A percentile compares a stretch with the other conserved stretches of the same genome.
Evolutionary conservation across 169 alveolate genomes (phyloP).

Genomic region (Plasmodium relictum): DNA sequence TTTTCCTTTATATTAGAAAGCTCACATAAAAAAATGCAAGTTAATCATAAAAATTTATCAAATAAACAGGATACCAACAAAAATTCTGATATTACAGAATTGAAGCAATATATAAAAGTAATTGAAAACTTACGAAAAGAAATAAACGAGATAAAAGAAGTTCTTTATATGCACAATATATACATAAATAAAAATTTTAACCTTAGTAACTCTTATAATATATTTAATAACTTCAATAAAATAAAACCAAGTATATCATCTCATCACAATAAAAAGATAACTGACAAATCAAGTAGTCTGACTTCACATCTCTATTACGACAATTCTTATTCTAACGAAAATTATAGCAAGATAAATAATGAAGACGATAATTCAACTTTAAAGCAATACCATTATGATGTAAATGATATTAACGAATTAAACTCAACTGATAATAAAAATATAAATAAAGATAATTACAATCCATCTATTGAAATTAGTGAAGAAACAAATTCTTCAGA

Average conservation of each 20-base stretch:
- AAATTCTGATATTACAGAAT: conserved; percentile 17
- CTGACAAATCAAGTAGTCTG: conserved; percentile 23
- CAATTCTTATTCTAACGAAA: not conserved
- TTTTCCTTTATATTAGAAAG: conserved; percentile 57
- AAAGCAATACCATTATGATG: conserved; percentile 37
- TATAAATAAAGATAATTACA: not conserved
- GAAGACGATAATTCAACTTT: not conserved
- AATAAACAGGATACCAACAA: conserved; percentile 21
- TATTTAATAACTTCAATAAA: conserved; percentile 51
- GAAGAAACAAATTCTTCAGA: not conserved
- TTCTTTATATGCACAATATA: conserved; percentile 46
- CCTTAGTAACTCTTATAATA: conserved; percentile 30
- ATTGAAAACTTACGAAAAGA: conserved; percentile 70
- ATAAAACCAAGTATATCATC: conserved; percentile 31
- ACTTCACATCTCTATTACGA: conserved; percentile 42
- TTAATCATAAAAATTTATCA: not conserved
- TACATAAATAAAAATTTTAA: conserved; percentile 36
- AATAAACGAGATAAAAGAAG: conserved; percentile 64
- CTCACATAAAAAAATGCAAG: conserved; percentile 42
- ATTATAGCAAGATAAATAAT: not conserved
- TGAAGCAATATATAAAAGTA: conserved; percentile 53
- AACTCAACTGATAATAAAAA: not conserved
- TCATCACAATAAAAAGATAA: conserved; percentile 10
- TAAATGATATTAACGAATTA: conserved; percentile 44
- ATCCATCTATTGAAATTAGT: not conserved